Evolutionary conservation across 225 moss, liverwort and hornwort species (phyloP).

Genomic region (Straminergon stramineum): DNA sequence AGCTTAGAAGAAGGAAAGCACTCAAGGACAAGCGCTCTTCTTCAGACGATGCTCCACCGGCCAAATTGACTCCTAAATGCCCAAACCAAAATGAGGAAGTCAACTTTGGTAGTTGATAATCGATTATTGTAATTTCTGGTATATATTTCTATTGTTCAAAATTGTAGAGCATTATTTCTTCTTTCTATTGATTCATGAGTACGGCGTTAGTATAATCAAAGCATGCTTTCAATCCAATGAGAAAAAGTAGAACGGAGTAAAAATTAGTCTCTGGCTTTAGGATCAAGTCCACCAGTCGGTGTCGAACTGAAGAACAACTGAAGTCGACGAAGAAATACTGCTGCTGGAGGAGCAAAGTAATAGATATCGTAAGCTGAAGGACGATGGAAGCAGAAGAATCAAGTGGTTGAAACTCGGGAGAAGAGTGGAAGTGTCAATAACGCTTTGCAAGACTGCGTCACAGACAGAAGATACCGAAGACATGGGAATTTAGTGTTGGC

Average conservation of each 20-base stretch:
- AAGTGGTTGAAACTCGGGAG: neutral
- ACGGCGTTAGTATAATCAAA: neutral
- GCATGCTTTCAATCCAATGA: neutral
- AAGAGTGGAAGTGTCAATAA: neutral
- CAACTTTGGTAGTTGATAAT: neutral
- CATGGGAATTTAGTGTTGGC: neutral
- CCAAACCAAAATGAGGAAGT: neutral
- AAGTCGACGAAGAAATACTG: neutral
- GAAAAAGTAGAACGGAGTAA: neutral
- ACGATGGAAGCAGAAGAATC: neutral
- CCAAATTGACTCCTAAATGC: neutral
- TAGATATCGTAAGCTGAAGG: neutral
- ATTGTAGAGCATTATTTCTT: neutral
- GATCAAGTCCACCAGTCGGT: neutral
- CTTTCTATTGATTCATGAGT: neutral
- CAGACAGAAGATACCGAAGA: neutral
- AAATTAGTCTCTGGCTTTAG: neutral
- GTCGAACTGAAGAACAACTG: neutral
- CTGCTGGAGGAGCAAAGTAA: neutral
- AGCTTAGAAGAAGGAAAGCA: slow-evolving; percentile 12
- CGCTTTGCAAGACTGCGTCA: neutral
- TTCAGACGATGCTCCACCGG: neutral
- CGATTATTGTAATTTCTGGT: neutral
- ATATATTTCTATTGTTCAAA: neutral
- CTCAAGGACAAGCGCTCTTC: neutral